phyloP scores from a whole-genome alignment of 129 eudicot species.

The Sambucus nigra region DNA sequence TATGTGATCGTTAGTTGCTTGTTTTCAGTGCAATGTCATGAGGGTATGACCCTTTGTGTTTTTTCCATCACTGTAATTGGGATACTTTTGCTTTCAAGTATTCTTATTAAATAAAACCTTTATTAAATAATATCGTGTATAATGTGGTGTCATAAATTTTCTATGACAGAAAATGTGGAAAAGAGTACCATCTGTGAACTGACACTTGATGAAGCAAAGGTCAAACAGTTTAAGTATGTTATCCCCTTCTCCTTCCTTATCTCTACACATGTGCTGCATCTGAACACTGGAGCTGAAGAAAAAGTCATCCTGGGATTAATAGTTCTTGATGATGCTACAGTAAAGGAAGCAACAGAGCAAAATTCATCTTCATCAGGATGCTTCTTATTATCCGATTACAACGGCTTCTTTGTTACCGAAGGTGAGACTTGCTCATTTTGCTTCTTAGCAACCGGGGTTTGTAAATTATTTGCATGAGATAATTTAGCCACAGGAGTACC shows the following conservation, averaged over 20 bases:
- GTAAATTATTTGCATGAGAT: constrained; percentile 22
- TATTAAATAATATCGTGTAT: no score
- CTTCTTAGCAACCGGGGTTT: constrained; percentile 20
- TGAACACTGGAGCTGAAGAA: constrained; percentile 74
- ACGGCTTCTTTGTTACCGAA: constrained; percentile 48
- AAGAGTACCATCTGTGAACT: no score
- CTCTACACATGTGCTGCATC: constrained; percentile 75
- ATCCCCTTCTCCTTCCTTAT: constrained; percentile 88
- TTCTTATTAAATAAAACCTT: no score
- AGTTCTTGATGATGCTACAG: constrained; percentile 38
- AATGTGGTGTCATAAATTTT: no score
- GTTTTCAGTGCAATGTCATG: background rate
- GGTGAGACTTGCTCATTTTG: constrained; percentile 33
- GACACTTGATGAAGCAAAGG: no score
- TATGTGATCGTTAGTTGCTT: background rate
- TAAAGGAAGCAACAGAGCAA: constrained; percentile 51
- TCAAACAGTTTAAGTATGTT: no score
- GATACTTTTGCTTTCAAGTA: no score
- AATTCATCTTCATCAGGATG: constrained; percentile 72
- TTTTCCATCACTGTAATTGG: no score
- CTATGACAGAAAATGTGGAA: no score
- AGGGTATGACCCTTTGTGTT: background rate
- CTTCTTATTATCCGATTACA: constrained; percentile 75
- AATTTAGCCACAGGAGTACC: constrained; percentile 28
- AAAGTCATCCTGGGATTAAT: constrained; percentile 39